Conservation (phyloP, 2,329 filamentous ascomycete species). For the Helicocarpus griseus region DNA sequence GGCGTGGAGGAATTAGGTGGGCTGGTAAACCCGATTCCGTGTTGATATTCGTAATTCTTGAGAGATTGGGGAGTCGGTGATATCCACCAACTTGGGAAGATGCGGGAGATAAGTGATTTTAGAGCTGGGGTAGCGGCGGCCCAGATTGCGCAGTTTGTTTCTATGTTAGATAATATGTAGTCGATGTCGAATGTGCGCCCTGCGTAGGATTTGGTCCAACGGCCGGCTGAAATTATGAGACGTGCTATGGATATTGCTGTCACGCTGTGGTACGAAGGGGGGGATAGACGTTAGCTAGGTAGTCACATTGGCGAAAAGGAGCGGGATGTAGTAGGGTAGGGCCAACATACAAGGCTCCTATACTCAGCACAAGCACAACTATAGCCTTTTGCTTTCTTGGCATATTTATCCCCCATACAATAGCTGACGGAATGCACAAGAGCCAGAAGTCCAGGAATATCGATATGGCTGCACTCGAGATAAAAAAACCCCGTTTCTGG, state of each 20-base stretch:
- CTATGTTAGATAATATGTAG: conserved; percentile 7
- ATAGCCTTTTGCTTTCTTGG: conserved; percentile 7
- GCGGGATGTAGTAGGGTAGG: neutral
- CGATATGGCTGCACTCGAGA: conserved; percentile 28
- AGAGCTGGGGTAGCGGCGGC: conserved; percentile 7
- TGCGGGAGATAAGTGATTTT: conserved; percentile 7
- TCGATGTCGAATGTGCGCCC: neutral
- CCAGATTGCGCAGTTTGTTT: conserved; percentile 9
- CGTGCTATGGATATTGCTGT: neutral
- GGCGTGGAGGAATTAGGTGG: neutral
- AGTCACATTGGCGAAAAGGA: neutral
- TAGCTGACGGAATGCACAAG: conserved; percentile 7
- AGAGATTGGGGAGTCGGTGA: neutral
- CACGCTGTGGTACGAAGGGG: neutral
- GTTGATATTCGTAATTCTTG: neutral
- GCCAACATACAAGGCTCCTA: conserved; percentile 6
- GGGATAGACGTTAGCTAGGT: neutral
- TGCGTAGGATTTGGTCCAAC: neutral
- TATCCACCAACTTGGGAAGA: conserved; percentile 8
- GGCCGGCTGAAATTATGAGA: neutral
- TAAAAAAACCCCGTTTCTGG: conserved; percentile 21
- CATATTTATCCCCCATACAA: conserved; percentile 11
- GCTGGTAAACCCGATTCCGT: neutral
- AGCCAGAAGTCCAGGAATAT: conserved; percentile 36
- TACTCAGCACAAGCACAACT: conserved; percentile 8